Evolutionary conservation across 2,329 filamentous ascomycete species (phyloP), one percentile per base, ranked within the genome.

Genomic region (Hypoxylon sp.): DNA sequence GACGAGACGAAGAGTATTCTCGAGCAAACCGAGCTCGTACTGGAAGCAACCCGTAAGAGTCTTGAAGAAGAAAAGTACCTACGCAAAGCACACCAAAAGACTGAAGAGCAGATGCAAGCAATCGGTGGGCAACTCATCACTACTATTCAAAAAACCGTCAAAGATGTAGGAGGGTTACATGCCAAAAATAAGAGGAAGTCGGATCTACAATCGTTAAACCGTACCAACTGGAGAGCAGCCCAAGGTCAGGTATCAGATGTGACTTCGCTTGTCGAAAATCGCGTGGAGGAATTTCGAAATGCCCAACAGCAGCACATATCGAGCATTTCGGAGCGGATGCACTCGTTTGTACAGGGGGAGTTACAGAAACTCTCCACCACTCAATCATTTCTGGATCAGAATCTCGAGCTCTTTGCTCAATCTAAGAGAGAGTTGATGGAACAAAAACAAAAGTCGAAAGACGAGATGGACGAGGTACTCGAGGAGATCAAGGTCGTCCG

Each of bases 401-500:
- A 94, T 75, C 85, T 92, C 7, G 81, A 85, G 6, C 85, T 86
- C 0, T 93, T 97, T 73, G 85, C 89, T 42, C 83, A 86, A 17
- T 92, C 92, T 0, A 90, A 91, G 78, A 83, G 85, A 55, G 88
- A 92, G 72, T 86, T 97, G 15, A 86, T 92, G 27, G 83, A 87
- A 46, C 90, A 92, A 74, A 92, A 90, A 62, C 84, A 86, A 24
- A 84, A 86, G 68, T 91, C 93, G 2, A 93, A 92, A 75, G 89
- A 94, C 52, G 92, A 94, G 62, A 94, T 98, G 92, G 94, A 98
- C 74, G 84, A 88, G n/a, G 91, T 97, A 1, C 85, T 99, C 8
- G 93, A 96, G 75, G 95, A 97, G 77, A 97, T 98, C 78, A 94
- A 94, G 77, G 89, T 88, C n/a, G 85, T 98, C 24, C 89, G 95